Conservation (phyloP, 148 eudicot species). For the Amaranthus cruentus region DNA sequence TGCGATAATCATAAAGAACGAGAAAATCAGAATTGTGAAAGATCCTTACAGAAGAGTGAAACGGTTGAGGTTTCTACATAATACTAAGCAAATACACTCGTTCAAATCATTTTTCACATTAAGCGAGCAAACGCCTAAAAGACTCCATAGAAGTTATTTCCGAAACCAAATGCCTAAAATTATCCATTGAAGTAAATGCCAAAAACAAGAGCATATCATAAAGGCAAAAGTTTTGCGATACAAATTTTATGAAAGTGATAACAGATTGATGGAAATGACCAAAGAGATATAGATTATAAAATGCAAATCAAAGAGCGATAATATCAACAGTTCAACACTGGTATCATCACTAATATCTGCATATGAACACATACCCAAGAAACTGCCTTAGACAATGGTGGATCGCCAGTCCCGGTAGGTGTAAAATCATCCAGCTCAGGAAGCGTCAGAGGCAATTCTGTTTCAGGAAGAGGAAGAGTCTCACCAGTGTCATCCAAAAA, state of each 20-base stretch:
- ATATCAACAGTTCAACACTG: background rate
- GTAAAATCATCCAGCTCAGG: slow-evolving; percentile 98
- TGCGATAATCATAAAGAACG: slow-evolving; percentile 25
- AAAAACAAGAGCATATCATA: background rate
- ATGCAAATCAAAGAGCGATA: background rate
- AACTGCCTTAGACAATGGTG: slow-evolving; percentile 83
- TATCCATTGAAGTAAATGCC: background rate
- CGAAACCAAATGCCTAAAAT: background rate
- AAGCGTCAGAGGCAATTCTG: slow-evolving; percentile 81
- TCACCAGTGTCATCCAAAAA: slow-evolving; percentile 59
- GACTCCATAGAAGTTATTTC: background rate
- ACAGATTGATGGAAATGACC: background rate
- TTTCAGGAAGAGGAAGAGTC: slow-evolving; percentile 72
- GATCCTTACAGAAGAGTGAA: too few species aligned
- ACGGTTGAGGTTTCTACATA: too few species aligned
- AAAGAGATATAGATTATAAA: background rate
- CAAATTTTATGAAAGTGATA: background rate
- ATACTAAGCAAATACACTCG: background rate
- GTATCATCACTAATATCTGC: background rate
- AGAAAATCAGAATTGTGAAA: background rate
- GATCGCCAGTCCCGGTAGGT: slow-evolving; percentile 99
- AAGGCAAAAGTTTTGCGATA: background rate
- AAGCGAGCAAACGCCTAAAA: background rate
- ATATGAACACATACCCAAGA: slow-evolving; percentile 65
- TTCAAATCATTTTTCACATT: background rate